Percentiles rank a stretch among this genome's conserved stretches.
These are phyloP conservation scores for Metarhizium sp. DNA, from an alignment of 2,329 filamentous ascomycete species.

Conservation along the genomic window DNA sequence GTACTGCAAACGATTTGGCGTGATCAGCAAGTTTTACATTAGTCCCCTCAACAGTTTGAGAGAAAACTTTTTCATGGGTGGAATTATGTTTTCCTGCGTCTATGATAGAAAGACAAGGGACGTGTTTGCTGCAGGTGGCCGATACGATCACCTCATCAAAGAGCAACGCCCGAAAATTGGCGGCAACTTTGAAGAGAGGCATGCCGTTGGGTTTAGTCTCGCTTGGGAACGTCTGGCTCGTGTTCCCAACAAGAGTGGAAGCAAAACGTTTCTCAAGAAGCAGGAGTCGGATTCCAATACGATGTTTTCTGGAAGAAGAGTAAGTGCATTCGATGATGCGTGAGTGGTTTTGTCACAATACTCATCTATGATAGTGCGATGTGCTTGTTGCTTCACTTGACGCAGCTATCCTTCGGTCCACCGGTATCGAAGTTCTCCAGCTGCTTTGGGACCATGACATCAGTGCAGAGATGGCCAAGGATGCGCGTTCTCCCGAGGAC, in stretches of 20 bases:
- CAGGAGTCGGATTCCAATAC: constrained; percentile 51
- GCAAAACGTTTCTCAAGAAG: constrained; percentile 59
- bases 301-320: constrained; percentile 53
- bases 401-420: constrained; percentile 60
- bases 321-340: constrained; percentile 28
- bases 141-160: constrained; percentile 83
- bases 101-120: constrained; percentile 77
- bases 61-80: constrained; percentile 80
- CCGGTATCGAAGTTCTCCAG: constrained; percentile 68
- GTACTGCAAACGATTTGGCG: constrained; percentile 65
- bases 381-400: constrained; percentile 87
- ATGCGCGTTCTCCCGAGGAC: constrained; percentile 71
- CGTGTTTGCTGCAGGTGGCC: constrained; percentile 85
- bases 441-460: constrained; percentile 76
- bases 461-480: constrained; percentile 77
- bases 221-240: constrained; percentile 76
- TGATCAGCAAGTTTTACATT: constrained; percentile 72
- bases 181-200: constrained; percentile 53
- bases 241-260: constrained; percentile 42
- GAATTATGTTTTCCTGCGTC: constrained; percentile 82
- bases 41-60: constrained; percentile 81
- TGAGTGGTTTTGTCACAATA: not conserved
- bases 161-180: constrained; percentile 67
- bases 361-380: constrained; percentile 53
- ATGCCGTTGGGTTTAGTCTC: constrained; percentile 87